Evolutionary conservation across 2,329 filamentous ascomycete genomes (phyloP), one percentile per base, ranked within the genome.

Genomic region (Xylaria hypoxylon): DNA sequence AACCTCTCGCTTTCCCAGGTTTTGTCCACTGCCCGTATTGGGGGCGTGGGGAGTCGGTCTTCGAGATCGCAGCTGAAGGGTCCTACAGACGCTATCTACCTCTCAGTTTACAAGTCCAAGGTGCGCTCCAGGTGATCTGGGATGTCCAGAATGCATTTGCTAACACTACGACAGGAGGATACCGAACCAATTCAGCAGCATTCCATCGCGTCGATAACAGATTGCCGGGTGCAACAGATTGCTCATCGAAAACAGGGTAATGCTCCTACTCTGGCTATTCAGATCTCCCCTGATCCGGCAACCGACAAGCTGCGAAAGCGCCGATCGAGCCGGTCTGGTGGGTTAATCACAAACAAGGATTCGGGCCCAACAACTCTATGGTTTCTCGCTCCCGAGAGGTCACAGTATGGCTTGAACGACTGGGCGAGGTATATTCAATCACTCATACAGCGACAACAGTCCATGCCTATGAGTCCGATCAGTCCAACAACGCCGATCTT

Each of bases 301-400:
- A 81, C 83, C 42, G 87, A 90, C 69, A 89, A 87, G 75, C 80
- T 88, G 68, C 85, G 87, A 62, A 90, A 90, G 72, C 85, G 89
- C 56, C 83, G 89, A 66, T 90, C 89, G 52, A 90, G 88, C 70
- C 83, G 88, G 67, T 86, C 89, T 3, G 84, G 86, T 3, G 86
- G 86, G 2, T 79, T 90, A 24, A 84, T 84, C 10, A 77, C 80
- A 6, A 83, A 79, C 64, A 88, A 85, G 73, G 85, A 88, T 17
- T 78, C 82, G 1, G 77, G 79, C 8, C 79, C 82, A 2, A 82
- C 80, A 8, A 84, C 82, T 0, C 76, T 91, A 2, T 85, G 85
- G 78, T 90, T 91, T 68, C 86, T 89, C 35, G 79, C 82, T 0
- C 79, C 83, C 4, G 86, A 89, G 19, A 85, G 88, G 62, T 80